These are phyloP conservation scores for Aspergillus quadrilineatus DNA, from an alignment of 2,329 filamentous ascomycete species.

Conservation along the genomic window DNA sequence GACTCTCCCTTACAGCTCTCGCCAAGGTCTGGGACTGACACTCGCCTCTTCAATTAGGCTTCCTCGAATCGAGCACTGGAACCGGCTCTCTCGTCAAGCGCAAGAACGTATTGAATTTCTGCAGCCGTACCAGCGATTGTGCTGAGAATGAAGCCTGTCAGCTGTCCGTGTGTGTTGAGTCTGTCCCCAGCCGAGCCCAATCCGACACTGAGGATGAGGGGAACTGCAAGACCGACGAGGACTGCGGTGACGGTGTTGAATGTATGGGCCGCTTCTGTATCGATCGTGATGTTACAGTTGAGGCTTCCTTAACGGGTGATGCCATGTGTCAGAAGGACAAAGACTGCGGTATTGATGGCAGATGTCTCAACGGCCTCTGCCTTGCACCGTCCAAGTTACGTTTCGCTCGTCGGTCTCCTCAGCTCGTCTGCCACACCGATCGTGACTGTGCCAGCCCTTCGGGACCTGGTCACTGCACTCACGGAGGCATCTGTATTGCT, in stretches of 20 bases:
- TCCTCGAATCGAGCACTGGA: neutral
- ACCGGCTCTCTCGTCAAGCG: neutral
- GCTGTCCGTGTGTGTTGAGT: neutral
- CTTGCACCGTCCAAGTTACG: slow-evolving; percentile 3
- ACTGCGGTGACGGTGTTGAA: slow-evolving; percentile 4
- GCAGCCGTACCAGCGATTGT: neutral
- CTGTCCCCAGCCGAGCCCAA: neutral
- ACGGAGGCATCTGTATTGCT: slow-evolving; percentile 6
- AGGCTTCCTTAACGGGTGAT: neutral
- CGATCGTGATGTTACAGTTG: neutral
- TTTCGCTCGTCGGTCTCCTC: neutral
- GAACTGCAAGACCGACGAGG: neutral
- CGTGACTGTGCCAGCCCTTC: neutral
- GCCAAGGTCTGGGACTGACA: neutral
- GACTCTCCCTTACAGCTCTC: no score
- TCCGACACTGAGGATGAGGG: neutral
- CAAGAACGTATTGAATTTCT: neutral
- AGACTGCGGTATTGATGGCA: slow-evolving; percentile 2
- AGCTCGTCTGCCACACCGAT: slow-evolving; percentile 4
- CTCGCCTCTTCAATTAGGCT: neutral
- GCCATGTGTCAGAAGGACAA: neutral
- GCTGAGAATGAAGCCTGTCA: neutral
- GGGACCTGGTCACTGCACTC: neutral
- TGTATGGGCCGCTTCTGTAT: neutral
- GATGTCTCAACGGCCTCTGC: slow-evolving; percentile 12